Evolutionary conservation across 805 yeast genomes (phyloP).

Genomic region (Monosporozyma solicola): DNA sequence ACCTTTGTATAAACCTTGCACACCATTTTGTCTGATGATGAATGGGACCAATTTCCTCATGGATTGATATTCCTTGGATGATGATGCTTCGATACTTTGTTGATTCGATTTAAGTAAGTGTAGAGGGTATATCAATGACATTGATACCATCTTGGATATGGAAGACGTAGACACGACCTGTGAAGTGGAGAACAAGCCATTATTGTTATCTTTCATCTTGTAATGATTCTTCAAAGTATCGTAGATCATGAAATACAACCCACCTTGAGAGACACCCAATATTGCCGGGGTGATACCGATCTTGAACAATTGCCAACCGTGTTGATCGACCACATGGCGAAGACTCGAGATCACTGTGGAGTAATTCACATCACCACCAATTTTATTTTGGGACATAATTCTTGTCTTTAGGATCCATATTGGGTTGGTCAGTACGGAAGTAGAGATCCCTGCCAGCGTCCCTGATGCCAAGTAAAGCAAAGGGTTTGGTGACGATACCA

Average conservation of each 20-base stretch:
- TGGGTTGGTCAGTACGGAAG: constrained; percentile 79
- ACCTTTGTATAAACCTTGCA: constrained; percentile 75
- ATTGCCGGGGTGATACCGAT: constrained; percentile 67
- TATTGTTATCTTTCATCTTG: constrained; percentile 5
- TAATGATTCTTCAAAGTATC: constrained; percentile 55
- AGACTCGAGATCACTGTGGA: constrained; percentile 50
- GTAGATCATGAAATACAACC: constrained; percentile 78
- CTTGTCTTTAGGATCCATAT: constrained; percentile 94
- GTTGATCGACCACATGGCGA: constrained; percentile 36
- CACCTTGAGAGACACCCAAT: constrained; percentile 81
- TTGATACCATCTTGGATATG: constrained; percentile 57
- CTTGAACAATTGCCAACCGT: constrained; percentile 60
- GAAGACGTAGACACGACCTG: constrained; percentile 64
- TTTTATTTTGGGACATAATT: constrained; percentile 45
- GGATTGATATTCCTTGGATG: constrained; percentile 12
- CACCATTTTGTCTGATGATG: constrained; percentile 45
- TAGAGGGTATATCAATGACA: constrained; percentile 66
- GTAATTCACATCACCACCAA: constrained; percentile 31
- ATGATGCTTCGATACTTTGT: constrained; percentile 40
- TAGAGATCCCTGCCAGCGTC: constrained; percentile 62
- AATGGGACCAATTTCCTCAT: constrained; percentile 29
- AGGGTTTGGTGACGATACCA: constrained; percentile 14
- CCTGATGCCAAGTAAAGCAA: constrained; percentile 46
- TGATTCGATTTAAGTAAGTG: constrained; percentile 74
- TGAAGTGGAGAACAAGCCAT: constrained; percentile 22